phyloP scores from a whole-genome alignment of 2,329 filamentous ascomycete species.

The Daldinia sp. region DNA sequence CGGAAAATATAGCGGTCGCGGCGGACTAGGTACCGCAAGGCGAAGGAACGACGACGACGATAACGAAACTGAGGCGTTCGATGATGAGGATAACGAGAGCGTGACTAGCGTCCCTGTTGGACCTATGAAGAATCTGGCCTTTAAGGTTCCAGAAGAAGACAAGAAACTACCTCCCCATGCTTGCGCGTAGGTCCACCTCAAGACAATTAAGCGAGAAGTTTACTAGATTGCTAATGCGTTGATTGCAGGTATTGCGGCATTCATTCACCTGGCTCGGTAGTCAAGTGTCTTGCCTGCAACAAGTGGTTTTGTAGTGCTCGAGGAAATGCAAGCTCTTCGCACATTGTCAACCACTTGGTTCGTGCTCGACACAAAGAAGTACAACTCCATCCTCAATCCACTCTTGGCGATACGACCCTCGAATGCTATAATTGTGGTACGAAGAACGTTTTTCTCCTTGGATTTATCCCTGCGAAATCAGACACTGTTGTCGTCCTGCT shows the following conservation, averaged over 20 bases:
- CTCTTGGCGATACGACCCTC: conserved; percentile 92
- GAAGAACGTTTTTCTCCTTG: conserved; percentile 98
- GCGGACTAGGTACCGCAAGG: conserved; percentile 55
- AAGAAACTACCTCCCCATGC: conserved; percentile 93
- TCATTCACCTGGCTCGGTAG: conserved; percentile 92
- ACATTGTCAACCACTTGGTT: conserved; percentile 98
- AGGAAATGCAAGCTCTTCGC: conserved; percentile 94
- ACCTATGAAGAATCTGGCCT: conserved; percentile 70
- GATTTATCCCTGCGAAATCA: conserved; percentile 98
- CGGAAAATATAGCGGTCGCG: conserved; percentile 69
- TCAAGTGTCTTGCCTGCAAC: conserved; percentile 93
- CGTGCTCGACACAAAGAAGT: conserved; percentile 98
- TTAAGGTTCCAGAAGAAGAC: conserved; percentile 73
- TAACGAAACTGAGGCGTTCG: conserved; percentile 82
- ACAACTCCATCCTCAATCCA: conserved; percentile 90
- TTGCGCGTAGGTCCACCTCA: conserved; percentile 78
- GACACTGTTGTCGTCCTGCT: conserved; percentile 97
- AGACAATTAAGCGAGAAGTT: conserved; percentile 15
- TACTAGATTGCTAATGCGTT: conserved; percentile 39
- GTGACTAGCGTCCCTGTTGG: conserved; percentile 83
- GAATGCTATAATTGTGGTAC: conserved; percentile 99
- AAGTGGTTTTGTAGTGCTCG: conserved; percentile 99
- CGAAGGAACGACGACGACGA: conserved; percentile 88
- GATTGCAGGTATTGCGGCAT: conserved; percentile 87
- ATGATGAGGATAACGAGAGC: conserved; percentile 81